These are phyloP conservation scores for Taiozyma sp. DNA, from an alignment of 1,139 yeast species.

Conservation along the genomic window DNA sequence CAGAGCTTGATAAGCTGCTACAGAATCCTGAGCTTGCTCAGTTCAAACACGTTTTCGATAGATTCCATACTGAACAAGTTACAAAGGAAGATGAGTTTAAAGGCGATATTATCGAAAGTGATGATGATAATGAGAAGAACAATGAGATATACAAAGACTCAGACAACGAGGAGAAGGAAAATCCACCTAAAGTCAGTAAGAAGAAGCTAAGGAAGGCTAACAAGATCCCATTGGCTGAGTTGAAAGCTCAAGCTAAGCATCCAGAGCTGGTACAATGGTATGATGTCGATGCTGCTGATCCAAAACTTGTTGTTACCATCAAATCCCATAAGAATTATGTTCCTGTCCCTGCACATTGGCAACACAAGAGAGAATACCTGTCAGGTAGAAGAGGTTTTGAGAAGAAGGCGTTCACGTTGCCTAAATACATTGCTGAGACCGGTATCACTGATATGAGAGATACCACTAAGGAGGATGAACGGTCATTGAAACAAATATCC, in stretches of 20 bases:
- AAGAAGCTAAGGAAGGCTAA: constrained; percentile 46
- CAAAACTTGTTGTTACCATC: constrained; percentile 58
- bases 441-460: constrained; percentile 89
- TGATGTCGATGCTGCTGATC: constrained; percentile 84
- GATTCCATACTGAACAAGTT: constrained; percentile 31
- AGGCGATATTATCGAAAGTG: constrained; percentile 31
- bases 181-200: constrained; percentile 24
- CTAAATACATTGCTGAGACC: constrained; percentile 73
- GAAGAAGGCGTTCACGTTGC: constrained; percentile 70
- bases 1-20: constrained; percentile 25
- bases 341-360: constrained; percentile 87
- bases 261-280: constrained; percentile 86
- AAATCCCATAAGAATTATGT: constrained; percentile 66
- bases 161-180: constrained; percentile 18
- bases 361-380: constrained; percentile 71
- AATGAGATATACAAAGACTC: constrained; percentile 18
- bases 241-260: constrained; percentile 52
- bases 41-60: constrained; percentile 38
- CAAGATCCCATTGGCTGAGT: constrained; percentile 62
- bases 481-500: constrained; percentile 66
- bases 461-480: constrained; percentile 42
- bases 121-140: constrained; percentile 26
- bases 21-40: constrained; percentile 37
- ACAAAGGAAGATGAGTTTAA: constrained; percentile 17
- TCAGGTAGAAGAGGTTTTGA: constrained; percentile 69